A percentile compares a stretch with the other conserved stretches of the same genome.
Conservation (phyloP, 2,329 filamentous ascomycete species). For the Penicillium freii region DNA sequence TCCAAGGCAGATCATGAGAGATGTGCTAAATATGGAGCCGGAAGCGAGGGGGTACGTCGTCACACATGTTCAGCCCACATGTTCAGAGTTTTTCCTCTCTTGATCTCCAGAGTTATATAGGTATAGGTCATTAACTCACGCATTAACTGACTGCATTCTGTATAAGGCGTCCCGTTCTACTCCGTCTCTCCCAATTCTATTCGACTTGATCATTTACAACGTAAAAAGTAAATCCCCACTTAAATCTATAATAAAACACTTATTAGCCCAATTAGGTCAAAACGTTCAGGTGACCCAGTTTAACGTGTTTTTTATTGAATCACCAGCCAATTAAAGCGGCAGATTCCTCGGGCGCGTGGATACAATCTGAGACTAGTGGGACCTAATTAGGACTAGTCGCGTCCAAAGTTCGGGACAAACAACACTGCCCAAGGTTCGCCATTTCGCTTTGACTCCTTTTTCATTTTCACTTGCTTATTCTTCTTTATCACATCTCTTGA, state of each 20-base stretch:
- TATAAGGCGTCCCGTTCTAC: neutral
- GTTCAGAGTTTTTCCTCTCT: neutral
- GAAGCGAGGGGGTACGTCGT: slow-evolving; percentile 11
- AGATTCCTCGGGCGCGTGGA: neutral
- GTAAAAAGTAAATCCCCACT: neutral
- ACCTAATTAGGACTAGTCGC: neutral
- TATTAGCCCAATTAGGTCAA: neutral
- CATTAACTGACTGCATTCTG: neutral
- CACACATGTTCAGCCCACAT: slow-evolving; percentile 1
- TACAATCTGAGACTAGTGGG: neutral
- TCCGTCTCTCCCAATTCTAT: neutral
- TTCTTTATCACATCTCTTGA: slow-evolving; percentile 3
- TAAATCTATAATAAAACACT: neutral
- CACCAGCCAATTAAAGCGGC: neutral
- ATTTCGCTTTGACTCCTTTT: slow-evolving; percentile 13
- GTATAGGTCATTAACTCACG: neutral
- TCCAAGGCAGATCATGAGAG: slow-evolving; percentile 6
- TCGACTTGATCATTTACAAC: no score
- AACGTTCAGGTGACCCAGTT: neutral
- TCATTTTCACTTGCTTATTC: slow-evolving; percentile 12
- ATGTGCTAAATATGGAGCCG: slow-evolving; percentile 10
- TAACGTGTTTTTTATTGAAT: slow-evolving; percentile 6
- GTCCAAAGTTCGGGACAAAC: neutral
- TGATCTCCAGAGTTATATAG: neutral
- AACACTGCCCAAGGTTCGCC: neutral